These are phyloP conservation scores for Plasmodium reichenowi DNA, from an alignment of 169 alveolate species.

Conservation along the genomic window DNA sequence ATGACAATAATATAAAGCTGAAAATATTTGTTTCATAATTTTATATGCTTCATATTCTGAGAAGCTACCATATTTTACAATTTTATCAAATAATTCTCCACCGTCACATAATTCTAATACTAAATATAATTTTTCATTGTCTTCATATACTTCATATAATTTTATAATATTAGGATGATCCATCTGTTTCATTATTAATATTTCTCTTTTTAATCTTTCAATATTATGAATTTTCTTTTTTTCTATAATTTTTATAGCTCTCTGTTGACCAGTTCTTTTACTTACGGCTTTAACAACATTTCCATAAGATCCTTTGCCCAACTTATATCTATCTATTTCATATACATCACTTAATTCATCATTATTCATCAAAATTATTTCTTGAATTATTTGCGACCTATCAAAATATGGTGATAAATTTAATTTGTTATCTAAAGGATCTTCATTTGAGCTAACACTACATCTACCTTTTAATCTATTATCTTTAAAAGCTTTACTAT, in stretches of 20 bases:
- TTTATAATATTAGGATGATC: constrained; percentile 94
- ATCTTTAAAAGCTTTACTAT: constrained; percentile 65
- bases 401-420: constrained; percentile 80
- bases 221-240: constrained; percentile 90
- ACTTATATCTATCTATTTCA: constrained; percentile 84
- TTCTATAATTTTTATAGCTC: constrained; percentile 91
- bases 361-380: constrained; percentile 81
- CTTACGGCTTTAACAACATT: constrained; percentile 91
- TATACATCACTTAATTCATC: constrained; percentile 87
- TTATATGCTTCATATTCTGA: constrained; percentile 93
- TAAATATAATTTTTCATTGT: constrained; percentile 90
- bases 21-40: constrained; percentile 93
- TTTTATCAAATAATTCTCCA: constrained; percentile 97
- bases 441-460: constrained; percentile 25
- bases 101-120: constrained; percentile 95
- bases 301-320: constrained; percentile 93
- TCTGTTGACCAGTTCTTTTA: constrained; percentile 87
- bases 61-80: constrained; percentile 91
- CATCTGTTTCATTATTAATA: constrained; percentile 90
- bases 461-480: constrained; percentile 19
- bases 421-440: constrained; percentile 12
- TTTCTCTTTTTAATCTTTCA: constrained; percentile 91
- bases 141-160: constrained; percentile 94
- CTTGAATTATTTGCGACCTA: constrained; percentile 82
- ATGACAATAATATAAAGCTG: constrained; percentile 96